Base-by-base conservation (phyloP, 352 stramenopile genomes). In the Nothophytophthora sp. region DNA sequence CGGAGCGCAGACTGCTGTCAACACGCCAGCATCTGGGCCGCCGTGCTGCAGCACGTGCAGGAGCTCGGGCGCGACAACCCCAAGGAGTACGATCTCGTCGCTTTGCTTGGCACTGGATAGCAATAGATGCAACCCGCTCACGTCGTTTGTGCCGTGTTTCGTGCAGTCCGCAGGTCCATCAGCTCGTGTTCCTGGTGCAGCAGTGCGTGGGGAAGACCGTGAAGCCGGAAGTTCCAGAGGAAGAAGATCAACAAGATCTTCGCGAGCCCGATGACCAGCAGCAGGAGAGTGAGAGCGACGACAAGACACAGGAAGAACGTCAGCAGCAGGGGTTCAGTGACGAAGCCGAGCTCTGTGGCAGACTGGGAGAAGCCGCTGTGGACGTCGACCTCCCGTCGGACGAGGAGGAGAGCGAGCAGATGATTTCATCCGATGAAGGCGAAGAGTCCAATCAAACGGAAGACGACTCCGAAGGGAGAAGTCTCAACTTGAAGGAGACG, bases 361-460 rank as follows among this genome's bases (percentile, higher is more conserved):
- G 57, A 22, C 25, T 65, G 41, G 48, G 37, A 30, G 57, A 72
- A 56, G 33, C 35, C 10, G 37, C 28, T 7, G 32, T 67, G 33
- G 28, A 67, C 38, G 30, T 63, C 24, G 45, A 57, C 12, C 36
- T 50, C 5, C 9, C n/a, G 9, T 33, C 30, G n/a, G 30, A 63
- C 4, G 38, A 51, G 16, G 51, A 52, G 3, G 51, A 55, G 24
- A 62, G 63, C 20, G 55, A 51, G 12, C 57, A 63, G 36, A 65
- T 35, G 25, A 56, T 49, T 19, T n/a, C n/a, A n/a, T n/a, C n/a
- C 20, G 36, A 46, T 28, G 19, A 43, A 4, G 37, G 38, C 25
- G 34, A 15, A 25, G 24, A 46, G 19, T 88, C 74, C 0, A 88
- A 88, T 35, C 77, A 88, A 65, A 64, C 53, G 1, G 74, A 88